Evolutionary conservation across 441 rosid species (phyloP).

Genomic region (Erysimum cheiri): DNA sequence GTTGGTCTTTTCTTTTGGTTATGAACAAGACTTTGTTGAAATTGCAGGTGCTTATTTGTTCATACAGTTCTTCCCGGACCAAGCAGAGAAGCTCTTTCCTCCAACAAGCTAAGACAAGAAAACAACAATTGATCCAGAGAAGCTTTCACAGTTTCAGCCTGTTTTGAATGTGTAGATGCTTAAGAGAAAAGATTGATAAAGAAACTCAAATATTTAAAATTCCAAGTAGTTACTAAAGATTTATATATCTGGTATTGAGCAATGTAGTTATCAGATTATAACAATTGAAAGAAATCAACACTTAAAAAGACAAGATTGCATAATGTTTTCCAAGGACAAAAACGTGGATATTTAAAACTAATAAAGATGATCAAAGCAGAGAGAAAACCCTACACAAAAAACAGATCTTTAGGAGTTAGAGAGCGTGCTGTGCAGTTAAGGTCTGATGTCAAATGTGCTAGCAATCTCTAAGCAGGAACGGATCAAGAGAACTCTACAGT

Average conservation of each 20-base stretch:
- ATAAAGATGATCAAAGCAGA: conserved; percentile 30
- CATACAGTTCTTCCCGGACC: conserved; percentile 86
- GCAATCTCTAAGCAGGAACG: conserved; percentile 26
- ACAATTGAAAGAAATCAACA: conserved; percentile 37
- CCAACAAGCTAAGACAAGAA: conserved; percentile 48
- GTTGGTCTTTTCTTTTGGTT: not conserved
- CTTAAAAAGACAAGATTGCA: conserved; percentile 23
- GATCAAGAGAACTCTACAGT: conserved; percentile 39
- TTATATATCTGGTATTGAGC: conserved; percentile 28
- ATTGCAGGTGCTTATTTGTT: conserved; percentile 83
- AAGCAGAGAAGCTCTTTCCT: conserved; percentile 84
- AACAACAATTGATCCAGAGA: conserved; percentile 5
- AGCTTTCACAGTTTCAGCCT: conserved; percentile 38
- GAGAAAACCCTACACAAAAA: conserved; percentile 21
- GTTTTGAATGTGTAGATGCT: conserved; percentile 36
- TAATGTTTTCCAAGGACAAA: conserved; percentile 24
- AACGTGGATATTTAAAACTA: conserved; percentile 30
- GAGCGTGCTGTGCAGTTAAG: conserved; percentile 40
- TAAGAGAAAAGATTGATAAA: not conserved
- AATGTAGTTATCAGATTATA: conserved; percentile 33
- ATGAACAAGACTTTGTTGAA: conserved; percentile 12
- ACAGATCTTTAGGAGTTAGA: conserved; percentile 23
- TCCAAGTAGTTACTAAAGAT: conserved; percentile 15
- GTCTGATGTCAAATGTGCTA: conserved; percentile 33
- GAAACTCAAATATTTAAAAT: conserved; percentile 1